phyloP scores from a whole-genome alignment of 2,329 filamentous ascomycete genomes.

The Raffaelea ambrosiae region DNA sequence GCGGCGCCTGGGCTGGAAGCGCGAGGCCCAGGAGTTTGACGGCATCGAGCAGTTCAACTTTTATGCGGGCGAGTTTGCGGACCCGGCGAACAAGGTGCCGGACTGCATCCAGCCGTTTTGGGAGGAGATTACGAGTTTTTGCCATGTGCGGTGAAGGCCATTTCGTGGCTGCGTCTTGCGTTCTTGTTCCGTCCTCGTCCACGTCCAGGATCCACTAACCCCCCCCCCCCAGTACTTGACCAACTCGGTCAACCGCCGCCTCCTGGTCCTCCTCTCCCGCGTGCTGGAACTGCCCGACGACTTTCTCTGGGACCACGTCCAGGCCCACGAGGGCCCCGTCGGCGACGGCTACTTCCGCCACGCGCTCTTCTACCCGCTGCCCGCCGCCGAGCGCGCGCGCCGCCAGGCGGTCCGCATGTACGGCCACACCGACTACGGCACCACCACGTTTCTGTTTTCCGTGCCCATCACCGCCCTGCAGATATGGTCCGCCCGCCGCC shows the following conservation, averaged over 20 bases:
- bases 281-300: constrained; percentile 35
- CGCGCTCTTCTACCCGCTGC: constrained; percentile 30
- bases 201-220: too few species aligned
- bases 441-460: constrained; percentile 35
- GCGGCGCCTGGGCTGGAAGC: constrained; percentile 37
- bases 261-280: constrained; percentile 30
- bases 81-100: constrained; percentile 29
- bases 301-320: constrained; percentile 34
- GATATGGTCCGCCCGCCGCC: constrained; percentile 32
- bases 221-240: constrained; percentile 30
- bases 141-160: too few species aligned
- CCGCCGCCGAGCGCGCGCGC: constrained; percentile 22
- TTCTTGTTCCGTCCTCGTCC: background rate
- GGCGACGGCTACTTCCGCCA: constrained; percentile 38
- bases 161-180: background rate
- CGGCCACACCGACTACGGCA: constrained; percentile 39
- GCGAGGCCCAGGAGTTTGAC: constrained; percentile 31
- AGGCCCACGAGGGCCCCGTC: constrained; percentile 30
- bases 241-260: constrained; percentile 34
- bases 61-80: constrained; percentile 37
- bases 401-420: constrained; percentile 32
- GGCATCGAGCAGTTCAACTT: constrained; percentile 48
- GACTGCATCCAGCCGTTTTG: constrained; percentile 38
- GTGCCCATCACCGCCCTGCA: constrained; percentile 38
- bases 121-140: constrained; percentile 37